Conservation (phyloP, 2,329 filamentous ascomycete species). For the Chaetomium sp. region DNA sequence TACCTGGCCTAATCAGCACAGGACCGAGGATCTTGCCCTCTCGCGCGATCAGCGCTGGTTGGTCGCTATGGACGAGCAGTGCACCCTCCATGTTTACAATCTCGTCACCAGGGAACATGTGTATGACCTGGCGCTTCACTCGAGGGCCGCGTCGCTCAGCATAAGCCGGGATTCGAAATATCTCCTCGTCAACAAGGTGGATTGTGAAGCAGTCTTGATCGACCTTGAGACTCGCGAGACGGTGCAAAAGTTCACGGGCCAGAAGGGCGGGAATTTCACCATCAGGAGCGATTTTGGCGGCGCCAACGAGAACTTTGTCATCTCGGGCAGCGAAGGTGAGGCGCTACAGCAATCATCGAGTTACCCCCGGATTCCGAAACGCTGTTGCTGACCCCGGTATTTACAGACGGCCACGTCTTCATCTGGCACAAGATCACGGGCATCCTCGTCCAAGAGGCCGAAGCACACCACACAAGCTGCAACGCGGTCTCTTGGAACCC, state of each 20-base stretch:
- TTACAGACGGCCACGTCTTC: conserved; percentile 66
- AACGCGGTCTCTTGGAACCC: conserved; percentile 93
- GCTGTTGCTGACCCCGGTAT: not conserved
- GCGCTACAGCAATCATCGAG: not conserved
- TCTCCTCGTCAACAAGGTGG: conserved; percentile 79
- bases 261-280: conserved; percentile 73
- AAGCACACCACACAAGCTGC: conserved; percentile 74
- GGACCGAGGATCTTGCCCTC: conserved; percentile 83
- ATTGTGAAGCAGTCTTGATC: conserved; percentile 76
- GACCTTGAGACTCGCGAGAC: conserved; percentile 72
- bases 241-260: conserved; percentile 75
- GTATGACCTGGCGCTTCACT: conserved; percentile 70
- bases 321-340: conserved; percentile 87
- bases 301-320: conserved; percentile 86
- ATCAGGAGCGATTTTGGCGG: conserved; percentile 86
- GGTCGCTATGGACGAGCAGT: conserved; percentile 72
- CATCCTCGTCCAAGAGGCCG: conserved; percentile 71
- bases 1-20: conserved; percentile 69
- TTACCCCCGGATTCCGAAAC: not conserved
- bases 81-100: conserved; percentile 79
- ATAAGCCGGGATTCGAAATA: conserved; percentile 80
- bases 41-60: conserved; percentile 79
- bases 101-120: conserved; percentile 72
- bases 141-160: conserved; percentile 74
- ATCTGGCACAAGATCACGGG: conserved; percentile 92